Conservation (phyloP, 768 basidiomycete genomes). For the Hypsizygus marmoreus region DNA sequence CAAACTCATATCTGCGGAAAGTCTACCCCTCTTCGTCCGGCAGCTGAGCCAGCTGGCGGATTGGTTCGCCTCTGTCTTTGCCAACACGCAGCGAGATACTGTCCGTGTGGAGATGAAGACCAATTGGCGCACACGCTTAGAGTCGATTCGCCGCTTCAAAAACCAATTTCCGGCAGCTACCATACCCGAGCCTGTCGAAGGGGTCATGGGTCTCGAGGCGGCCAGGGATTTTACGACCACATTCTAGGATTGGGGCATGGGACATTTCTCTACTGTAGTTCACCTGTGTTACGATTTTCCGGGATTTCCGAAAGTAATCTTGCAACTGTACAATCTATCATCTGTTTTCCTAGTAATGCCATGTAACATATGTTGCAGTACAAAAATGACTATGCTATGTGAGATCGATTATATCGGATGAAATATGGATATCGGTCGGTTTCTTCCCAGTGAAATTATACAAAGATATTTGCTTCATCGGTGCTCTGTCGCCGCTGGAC, state of each 20-base stretch:
- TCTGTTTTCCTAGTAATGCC: too few relatives aligned
- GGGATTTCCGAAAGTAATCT: not conserved
- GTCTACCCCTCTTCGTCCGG: conserved; percentile 83
- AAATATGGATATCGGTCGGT: not conserved
- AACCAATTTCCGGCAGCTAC: conserved; percentile 35
- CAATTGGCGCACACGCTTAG: conserved; percentile 83
- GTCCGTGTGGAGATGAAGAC: conserved; percentile 77
- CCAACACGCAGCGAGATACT: conserved; percentile 72
- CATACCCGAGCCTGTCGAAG: conserved; percentile 31
- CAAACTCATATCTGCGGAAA: conserved; percentile 90
- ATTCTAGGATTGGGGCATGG: conserved; percentile 33
- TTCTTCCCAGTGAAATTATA: conserved; percentile 3
- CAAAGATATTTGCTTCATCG: conserved; percentile 8
- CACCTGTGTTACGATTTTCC: not conserved
- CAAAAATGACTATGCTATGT: too few relatives aligned
- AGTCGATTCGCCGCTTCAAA: conserved; percentile 75
- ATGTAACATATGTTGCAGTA: too few relatives aligned
- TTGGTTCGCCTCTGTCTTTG: conserved; percentile 87
- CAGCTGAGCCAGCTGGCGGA: conserved; percentile 87
- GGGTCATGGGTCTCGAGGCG: conserved; percentile 52
- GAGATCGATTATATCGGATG: conserved; percentile 17
- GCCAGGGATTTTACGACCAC: conserved; percentile 60
- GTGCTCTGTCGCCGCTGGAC: not conserved
- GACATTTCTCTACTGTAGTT: conserved; percentile 6
- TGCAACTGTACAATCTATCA: conserved; percentile 3